Evolutionary conservation across 73 alveolate species (phyloP).

Genomic region (Blepharisma stoltei): DNA sequence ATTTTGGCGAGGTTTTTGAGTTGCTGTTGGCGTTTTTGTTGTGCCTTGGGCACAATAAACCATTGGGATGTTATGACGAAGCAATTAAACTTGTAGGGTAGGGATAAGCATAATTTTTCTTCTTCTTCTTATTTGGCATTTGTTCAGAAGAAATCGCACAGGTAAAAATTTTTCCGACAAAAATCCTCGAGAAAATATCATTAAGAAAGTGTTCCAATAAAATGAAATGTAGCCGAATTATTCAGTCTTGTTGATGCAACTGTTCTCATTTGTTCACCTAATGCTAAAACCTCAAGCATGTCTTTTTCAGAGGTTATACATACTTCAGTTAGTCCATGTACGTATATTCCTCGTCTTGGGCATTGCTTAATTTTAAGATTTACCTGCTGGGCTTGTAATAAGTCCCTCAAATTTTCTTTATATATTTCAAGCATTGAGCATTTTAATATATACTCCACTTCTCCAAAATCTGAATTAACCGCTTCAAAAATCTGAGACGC

Average conservation of each 20-base stretch:
- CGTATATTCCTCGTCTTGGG: slow-evolving; percentile 90
- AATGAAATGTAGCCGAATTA: no score
- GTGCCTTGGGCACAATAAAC: no score
- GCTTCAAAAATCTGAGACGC: slow-evolving; percentile 55
- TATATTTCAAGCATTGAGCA: slow-evolving; percentile 85
- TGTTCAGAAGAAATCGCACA: no score
- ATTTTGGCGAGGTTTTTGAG: no score
- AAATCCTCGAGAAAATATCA: no score
- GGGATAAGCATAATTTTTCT: no score
- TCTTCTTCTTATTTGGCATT: no score
- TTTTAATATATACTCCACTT: slow-evolving; percentile 71
- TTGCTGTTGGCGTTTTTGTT: no score
- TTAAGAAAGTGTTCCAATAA: no score
- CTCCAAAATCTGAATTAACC: slow-evolving; percentile 72
- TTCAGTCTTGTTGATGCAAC: slow-evolving; percentile 98
- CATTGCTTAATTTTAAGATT: slow-evolving; percentile 87
- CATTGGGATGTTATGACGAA: no score
- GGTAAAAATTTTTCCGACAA: no score
- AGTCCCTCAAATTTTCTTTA: slow-evolving; percentile 83
- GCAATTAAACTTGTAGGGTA: no score
- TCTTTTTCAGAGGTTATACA: slow-evolving; percentile 83
- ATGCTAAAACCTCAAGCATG: slow-evolving; percentile 83
- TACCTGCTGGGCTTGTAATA: slow-evolving; percentile 70
- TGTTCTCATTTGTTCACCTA: slow-evolving; percentile 89
- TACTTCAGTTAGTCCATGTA: slow-evolving; percentile 89